Percentiles rank a stretch among this genome's conserved stretches.
phyloP scores from a whole-genome alignment of 805 yeast genomes.

The Saitoella complicata region DNA sequence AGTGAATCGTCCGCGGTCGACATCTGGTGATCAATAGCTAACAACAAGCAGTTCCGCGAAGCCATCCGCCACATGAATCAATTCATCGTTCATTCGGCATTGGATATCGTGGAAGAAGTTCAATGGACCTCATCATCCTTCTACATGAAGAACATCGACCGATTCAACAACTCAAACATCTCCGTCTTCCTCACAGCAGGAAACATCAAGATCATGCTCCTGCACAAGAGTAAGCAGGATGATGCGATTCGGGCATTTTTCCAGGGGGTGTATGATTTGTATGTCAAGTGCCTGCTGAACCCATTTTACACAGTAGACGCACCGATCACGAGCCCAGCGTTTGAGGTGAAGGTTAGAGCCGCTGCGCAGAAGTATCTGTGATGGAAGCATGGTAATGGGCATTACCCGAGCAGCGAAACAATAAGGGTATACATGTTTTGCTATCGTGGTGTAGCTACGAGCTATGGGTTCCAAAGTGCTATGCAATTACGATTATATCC shows the following conservation, averaged over 20 bases:
- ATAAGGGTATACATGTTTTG: too few relatives aligned
- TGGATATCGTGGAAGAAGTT: conserved; percentile 79
- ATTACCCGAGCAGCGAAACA: too few relatives aligned
- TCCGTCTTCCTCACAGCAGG: conserved; percentile 68
- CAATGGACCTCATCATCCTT: conserved; percentile 81
- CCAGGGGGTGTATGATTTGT: conserved; percentile 69
- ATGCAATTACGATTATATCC: too few relatives aligned
- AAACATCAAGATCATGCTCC: conserved; percentile 56
- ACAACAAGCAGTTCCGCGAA: too few relatives aligned
- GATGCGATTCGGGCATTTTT: conserved; percentile 70
- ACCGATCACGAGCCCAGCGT: conserved; percentile 54
- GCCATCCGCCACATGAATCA: conserved; percentile 79
- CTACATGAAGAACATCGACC: conserved; percentile 65
- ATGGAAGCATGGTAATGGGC: too few relatives aligned
- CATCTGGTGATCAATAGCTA: too few relatives aligned
- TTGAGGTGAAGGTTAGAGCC: conserved; percentile 56
- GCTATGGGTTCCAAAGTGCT: too few relatives aligned
- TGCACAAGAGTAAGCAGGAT: conserved; percentile 50
- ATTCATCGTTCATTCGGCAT: conserved; percentile 70
- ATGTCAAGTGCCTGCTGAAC: conserved; percentile 66
- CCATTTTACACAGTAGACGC: conserved; percentile 74
- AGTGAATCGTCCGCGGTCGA: too few relatives aligned
- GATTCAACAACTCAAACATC: conserved; percentile 66
- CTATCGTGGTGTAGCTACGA: too few relatives aligned
- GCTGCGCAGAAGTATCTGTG: conserved; percentile 64